Base-by-base conservation (phyloP, 1,139 yeast species). In the Protomyces macrosporus region DNA sequence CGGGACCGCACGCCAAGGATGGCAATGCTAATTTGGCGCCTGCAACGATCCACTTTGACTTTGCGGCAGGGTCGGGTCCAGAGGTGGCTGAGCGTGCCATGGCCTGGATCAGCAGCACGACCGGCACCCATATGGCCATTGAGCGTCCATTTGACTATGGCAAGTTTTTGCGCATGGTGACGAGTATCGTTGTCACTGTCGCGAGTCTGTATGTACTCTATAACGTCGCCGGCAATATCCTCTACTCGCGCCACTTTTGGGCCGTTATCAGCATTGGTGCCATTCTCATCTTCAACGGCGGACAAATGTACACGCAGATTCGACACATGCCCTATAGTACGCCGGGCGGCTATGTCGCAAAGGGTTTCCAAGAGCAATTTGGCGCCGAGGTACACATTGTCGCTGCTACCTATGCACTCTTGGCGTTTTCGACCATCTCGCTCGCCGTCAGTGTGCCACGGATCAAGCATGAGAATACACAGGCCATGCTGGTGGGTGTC, bases 221-320 rank as follows among this genome's bases (percentile, higher is more conserved):
- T 70, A 72, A 57, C 58, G 68, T n/a, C 53, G 72, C 33, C 71
- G 81, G 45, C 37, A 70, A 7, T 36, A 56, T 82, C 39, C 67
- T 75, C 37, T 72, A 74, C 42, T 75, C 79, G 54, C 79, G 76
- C 67, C 82, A 82, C 67, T 71, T 87, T 60, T 90, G 96, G 96
- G 85, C 87, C 58, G 81, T 83, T 3, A 65, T 81, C 14, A 79
- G 88, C 3, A 77, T 88, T 32, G 77, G 87, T 53, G 71, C 82
- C 12, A 81, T 89, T 35, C 78, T 91, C 67, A 77, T 90, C 70
- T 88, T 91, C 78, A 85, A 84, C 61, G 81, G 95, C 10, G 98
- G 98, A 14, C 88, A 90, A 76, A 93, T 93, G 98, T 93, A 84
- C 81, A 90, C 90, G 74, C 83, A 84, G 70, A 93, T 93, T 68